Conservation (phyloP, 2,329 filamentous ascomycete species). For the Pestalotiopsis sp. region DNA sequence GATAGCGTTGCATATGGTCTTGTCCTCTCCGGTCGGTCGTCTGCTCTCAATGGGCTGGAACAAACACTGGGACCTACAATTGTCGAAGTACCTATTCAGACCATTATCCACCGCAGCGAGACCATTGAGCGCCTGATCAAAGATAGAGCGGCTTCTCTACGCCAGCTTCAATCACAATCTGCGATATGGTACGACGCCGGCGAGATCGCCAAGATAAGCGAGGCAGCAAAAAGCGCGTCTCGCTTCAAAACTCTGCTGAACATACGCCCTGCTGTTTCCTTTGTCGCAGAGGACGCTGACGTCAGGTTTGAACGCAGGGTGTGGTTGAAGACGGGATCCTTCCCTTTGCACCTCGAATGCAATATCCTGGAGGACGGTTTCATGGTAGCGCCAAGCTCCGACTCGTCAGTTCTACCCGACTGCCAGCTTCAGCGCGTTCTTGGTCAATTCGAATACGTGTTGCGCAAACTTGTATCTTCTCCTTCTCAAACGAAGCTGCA, state of each 20-base stretch:
- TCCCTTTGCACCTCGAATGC: slow-evolving; percentile 5
- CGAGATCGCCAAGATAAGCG: slow-evolving; percentile 13
- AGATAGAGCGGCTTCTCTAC: slow-evolving; percentile 14
- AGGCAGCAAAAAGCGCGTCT: slow-evolving; percentile 16
- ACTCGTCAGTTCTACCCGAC: not conserved
- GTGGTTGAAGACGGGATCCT: slow-evolving; percentile 6
- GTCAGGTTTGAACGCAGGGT: slow-evolving; percentile 2
- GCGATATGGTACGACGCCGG: slow-evolving; percentile 15
- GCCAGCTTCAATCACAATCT: slow-evolving; percentile 12
- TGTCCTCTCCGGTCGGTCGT: slow-evolving; percentile 17
- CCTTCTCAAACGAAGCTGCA: not conserved
- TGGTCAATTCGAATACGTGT: not conserved
- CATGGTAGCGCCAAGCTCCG: not conserved
- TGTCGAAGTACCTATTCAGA: slow-evolving; percentile 17
- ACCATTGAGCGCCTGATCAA: slow-evolving; percentile 18
- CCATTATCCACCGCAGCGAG: slow-evolving; percentile 14
- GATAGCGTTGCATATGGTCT: slow-evolving; percentile 19
- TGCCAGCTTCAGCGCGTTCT: not conserved
- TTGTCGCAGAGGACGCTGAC: not conserved
- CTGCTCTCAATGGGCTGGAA: slow-evolving; percentile 10
- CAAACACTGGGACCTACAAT: slow-evolving; percentile 17
- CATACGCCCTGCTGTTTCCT: slow-evolving; percentile 4
- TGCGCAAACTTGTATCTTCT: not conserved
- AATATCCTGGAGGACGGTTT: slow-evolving; percentile 8
- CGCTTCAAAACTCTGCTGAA: slow-evolving; percentile 17